A percentile compares a stretch with the other conserved stretches of the same genome.
Conservation (phyloP, 768 basidiomycete species). For the Podaxis sp. region DNA sequence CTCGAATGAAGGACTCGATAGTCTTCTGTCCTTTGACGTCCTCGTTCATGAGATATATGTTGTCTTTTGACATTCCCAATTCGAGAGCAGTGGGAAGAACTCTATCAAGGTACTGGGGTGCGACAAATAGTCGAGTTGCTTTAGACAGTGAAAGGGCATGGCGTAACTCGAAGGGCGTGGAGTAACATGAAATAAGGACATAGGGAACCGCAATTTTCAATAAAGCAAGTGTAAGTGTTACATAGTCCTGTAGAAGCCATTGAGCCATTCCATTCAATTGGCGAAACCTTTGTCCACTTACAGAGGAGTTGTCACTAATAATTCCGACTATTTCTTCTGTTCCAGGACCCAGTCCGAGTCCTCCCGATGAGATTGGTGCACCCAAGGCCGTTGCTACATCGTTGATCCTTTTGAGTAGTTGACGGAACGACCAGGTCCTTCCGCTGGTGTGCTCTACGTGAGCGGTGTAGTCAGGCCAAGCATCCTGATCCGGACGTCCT, state of each 20-base stretch:
- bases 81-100: conserved; percentile 29
- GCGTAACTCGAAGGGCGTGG: conserved; percentile 33
- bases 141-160: conserved; percentile 31
- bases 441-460: conserved; percentile 56
- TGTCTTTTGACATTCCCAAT: conserved; percentile 34
- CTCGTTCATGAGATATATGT: conserved; percentile 51
- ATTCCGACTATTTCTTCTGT: conserved; percentile 65
- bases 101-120: conserved; percentile 25
- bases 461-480: conserved; percentile 53
- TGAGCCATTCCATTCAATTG: neutral
- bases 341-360: conserved; percentile 47
- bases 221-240: conserved; percentile 28
- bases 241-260: conserved; percentile 27
- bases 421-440: conserved; percentile 37
- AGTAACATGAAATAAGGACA: conserved; percentile 33
- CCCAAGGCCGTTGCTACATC: conserved; percentile 59
- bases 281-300: conserved; percentile 26
- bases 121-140: conserved; percentile 32
- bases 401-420: conserved; percentile 48
- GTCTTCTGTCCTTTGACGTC: conserved; percentile 26
- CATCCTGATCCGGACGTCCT: conserved; percentile 47
- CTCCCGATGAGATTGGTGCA: conserved; percentile 42
- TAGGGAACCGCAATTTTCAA: conserved; percentile 29
- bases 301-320: conserved; percentile 65
- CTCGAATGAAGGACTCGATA: conserved; percentile 39